Evolutionary conservation across 768 basidiomycete genomes (phyloP), one percentile per base, ranked within the genome.

Genomic region (Boletus rubroflammeus): DNA sequence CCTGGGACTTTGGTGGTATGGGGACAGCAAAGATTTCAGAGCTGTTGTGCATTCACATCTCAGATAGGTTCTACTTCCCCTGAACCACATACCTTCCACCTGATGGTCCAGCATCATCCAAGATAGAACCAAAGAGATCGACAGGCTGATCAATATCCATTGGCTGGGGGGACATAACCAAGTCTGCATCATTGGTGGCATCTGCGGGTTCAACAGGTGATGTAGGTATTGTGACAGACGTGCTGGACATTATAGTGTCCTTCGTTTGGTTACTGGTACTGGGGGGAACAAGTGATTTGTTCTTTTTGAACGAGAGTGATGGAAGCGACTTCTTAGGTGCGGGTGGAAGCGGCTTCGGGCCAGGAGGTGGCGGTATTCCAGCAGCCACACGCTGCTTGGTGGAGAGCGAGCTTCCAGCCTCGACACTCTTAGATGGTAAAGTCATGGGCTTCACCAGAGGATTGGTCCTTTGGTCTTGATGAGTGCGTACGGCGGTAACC

Each of bases 371-470:
- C 23, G 75, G 63, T 14, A 78, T 76, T 10, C 69, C 72, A 40
- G 74, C 72, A 25, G 73, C 71, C 6, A 83, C 61, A 6, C 79
- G 74, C 48, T 80, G 76, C 61, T 83, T 83, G 2, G 80, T 83
- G 34, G 75, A 70, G 28, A 83, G 72, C 10, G 74, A 72, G 53
- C 72, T 75, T 32, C 67, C 68, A 41, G 58, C 59, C 39, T 58
- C 68, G 28, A 66, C 57, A 21, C 56, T 67, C 29, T 53, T 23
- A 31, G 66, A 43, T 1, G 68, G 54, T 32, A 71, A 35, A 49
- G 43, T 49, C 34, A 73, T 62, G 9, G 68, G 15, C 50, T 73
- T 73, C 3, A 75, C 73, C 26, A 70, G 53, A 40, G 73, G 72
- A 42, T 67, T 52, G 38, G 45, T 1, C 47, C 50, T 62, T 50